These are phyloP conservation scores for Metschnikowia cerradonensis DNA, from an alignment of 805 yeast species.

Conservation along the genomic window DNA sequence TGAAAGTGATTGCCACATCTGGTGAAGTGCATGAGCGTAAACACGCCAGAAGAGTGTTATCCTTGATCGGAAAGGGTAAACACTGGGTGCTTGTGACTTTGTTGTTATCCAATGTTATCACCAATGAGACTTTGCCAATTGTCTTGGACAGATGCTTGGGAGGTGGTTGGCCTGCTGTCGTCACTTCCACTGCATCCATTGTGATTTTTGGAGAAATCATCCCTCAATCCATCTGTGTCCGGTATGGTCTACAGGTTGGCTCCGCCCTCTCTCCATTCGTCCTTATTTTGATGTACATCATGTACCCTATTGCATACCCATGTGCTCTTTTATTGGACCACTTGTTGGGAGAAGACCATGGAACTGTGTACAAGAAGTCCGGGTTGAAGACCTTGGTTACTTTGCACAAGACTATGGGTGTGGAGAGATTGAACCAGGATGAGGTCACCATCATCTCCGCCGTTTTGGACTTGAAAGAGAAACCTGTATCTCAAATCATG, in stretches of 20 bases:
- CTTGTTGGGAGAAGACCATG: constrained; percentile 91
- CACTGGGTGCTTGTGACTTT: constrained; percentile 96
- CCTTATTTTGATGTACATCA: constrained; percentile 71
- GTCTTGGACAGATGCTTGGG: constrained; percentile 90
- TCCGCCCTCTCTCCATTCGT: constrained; percentile 90
- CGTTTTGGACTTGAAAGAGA: constrained; percentile 89
- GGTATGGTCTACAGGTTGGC: constrained; percentile 90
- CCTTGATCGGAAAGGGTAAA: constrained; percentile 74
- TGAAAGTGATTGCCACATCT: constrained; percentile 84
- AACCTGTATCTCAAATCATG: constrained; percentile 82
- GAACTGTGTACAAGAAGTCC: constrained; percentile 86
- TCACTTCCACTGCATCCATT: constrained; percentile 86
- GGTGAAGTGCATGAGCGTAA: constrained; percentile 70
- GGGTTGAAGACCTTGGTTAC: constrained; percentile 93
- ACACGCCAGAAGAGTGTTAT: constrained; percentile 68
- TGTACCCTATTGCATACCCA: constrained; percentile 94
- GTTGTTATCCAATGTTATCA: constrained; percentile 79
- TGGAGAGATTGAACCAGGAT: constrained; percentile 86
- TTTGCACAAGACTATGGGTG: constrained; percentile 91
- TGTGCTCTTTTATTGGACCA: constrained; percentile 76
- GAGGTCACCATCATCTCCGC: constrained; percentile 95
- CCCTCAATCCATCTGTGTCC: constrained; percentile 89
- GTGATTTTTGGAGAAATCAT: constrained; percentile 95
- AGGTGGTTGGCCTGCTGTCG: constrained; percentile 97
- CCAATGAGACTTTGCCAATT: constrained; percentile 92